Evolutionary conservation across 225 moss, liverwort and hornwort species (phyloP), one percentile per base, ranked within the genome.

Genomic region (Anthoceros angustus): DNA sequence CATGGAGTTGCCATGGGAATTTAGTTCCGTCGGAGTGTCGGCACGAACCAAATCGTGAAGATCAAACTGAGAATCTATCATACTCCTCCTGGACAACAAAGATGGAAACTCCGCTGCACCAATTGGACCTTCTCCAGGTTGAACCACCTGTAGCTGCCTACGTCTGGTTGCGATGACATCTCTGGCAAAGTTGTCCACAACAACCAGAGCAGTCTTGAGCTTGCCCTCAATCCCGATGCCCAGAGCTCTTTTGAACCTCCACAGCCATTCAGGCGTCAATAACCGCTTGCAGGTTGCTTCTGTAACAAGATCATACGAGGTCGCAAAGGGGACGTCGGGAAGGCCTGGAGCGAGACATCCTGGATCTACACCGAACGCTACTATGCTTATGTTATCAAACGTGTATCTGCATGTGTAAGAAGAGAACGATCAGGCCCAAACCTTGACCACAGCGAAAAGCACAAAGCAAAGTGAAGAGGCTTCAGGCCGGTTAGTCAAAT

Each of bases 131-230:
- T 70, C 66, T 55, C n/a, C 23, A 15, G 16, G 55, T 55, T 9
- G 55, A 7, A 55, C 7, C 15, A 62, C 41, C 43, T 62, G 65
- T 65, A 78, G 72, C 43, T 86, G 72, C 66, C 62, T 60, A 7
- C 67, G 66, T 14, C 83, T 67, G 9, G 7, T 62, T 42, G 74
- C 42, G 14, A 88, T 83, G 61, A 85, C 77, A 0, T 61, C 41
- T n/a, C 67, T 79, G 55, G 79, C 73, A 32, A 81, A 81, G 4
- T 79, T 70, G 40, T 88, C 78, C 66, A 88, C n/a, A 7, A 71
- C 74, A 67, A 78, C 71, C 24, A 86, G 25, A 23, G 83, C 76
- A n/a, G 74, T 25, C 64, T 81, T 73, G 38, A 88, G 70, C 63
- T 55, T 64, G 26, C 74, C 66, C 67, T 86, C 86, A 6, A 38